Evolutionary conservation across 1,284 basidiomycete species (phyloP), one percentile per base, ranked within the genome.

Genomic region (Microbotryum scabiosae): DNA sequence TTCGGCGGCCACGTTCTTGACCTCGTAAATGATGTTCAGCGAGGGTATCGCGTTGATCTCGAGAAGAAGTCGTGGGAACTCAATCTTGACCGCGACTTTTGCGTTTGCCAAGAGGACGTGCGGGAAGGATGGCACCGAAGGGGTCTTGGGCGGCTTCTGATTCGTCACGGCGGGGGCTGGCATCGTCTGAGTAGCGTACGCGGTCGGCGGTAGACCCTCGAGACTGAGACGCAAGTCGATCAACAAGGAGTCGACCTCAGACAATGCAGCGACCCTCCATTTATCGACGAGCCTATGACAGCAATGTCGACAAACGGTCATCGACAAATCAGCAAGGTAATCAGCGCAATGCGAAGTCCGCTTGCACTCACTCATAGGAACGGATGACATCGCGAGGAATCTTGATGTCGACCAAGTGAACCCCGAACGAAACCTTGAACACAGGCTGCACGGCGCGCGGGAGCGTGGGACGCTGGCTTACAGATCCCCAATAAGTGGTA

Each of bases 1-100:
- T 36, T 48, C 48, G 5, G 50, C 43, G 2, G 61, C 54, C 16
- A 62, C 51, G 16, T 64, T 28, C 25, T 51, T 51, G 20, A 67
- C 51, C 23, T 51, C 52, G 61, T 67, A 69, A 30, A 48, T 54
- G 18, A 65, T 46, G 41, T 60, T 57, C 25, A 69, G 63, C 10
- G 63, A 67, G 20, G 63, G 65, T n/a, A 67, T 64, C 21, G 66
- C 63, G 14, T 66, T 60, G 4, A 65, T 50, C 36, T 66, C 59
- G 48, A 65, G 45, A 41, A 45, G 51, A 44, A 69, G 36, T 6
- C 60, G 51, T 21, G 59, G 57, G 26, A 68, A 9, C 6, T 52
- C 43, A n/a, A 66, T 28, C 8, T 62, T 47, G n/a, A 47, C 57
- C 8, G 25, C 16, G n/a, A 69, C 21, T 6, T 21, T 55, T 7